Evolutionary conservation across 2,329 filamentous ascomycete genomes (phyloP), one percentile per base, ranked within the genome.

Genomic region (Chalara sp.): DNA sequence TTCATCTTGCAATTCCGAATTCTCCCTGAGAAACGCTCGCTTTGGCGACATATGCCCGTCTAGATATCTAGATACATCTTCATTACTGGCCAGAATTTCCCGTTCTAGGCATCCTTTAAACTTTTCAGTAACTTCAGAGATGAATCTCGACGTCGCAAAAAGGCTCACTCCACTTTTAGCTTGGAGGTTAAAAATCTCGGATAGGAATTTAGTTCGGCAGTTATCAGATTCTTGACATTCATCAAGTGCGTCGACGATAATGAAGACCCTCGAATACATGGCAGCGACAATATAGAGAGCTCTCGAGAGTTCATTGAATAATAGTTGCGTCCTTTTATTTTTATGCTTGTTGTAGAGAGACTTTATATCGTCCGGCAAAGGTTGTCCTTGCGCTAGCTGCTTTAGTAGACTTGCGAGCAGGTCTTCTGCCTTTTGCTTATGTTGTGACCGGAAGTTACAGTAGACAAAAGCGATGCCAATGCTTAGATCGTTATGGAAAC

Each of bases 381-480:
- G 12, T 44, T 35, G 46, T 47, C 47, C 10, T 30, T 52, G n/a
- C 35, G 28, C 13, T 31, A 70, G 60, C 44, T 70, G 68, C 44
- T 65, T 67, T 2, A 67, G 39, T 1, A 71, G 46, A 39, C 56
- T 63, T 1, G 57, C 48, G 0, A 69, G 48, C 2, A 70, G 46
- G 6, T 58, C 48, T 0, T 52, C 31, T 1, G 50, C 13, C 21
- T 31, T 59, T 37, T 70, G 67, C 1, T 60, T 54, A 1, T 56
- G 54, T 1, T 63, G 57, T 0, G 45, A 51, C 6, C 58, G 57
- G 49, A 64, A 67, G 46, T 67, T 64, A 49, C 60, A 68, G 43
- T 64, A 70, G 1, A 67, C 6, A 32, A 65, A 70, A 2, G 61
- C 62, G 12, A 71, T 53, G 1, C 63, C 61, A 6, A 59, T 41